Percentiles rank a stretch among this genome's conserved stretches.
Evolutionary conservation across 192 early-diverging fungal species (phyloP).

Genomic region (Pecoramyces ruminantium): DNA sequence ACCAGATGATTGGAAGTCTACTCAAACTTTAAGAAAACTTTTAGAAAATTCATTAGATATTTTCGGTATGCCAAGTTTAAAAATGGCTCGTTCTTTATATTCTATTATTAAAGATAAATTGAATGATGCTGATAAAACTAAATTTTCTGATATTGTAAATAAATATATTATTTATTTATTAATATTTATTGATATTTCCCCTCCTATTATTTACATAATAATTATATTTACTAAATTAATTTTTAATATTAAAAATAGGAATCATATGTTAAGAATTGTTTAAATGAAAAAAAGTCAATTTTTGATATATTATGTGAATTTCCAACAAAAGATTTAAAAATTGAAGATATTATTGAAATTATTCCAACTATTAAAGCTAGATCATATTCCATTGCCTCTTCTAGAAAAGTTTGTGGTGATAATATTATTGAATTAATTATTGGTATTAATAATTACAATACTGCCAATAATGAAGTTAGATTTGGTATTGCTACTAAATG

Average conservation of each 20-base stretch:
- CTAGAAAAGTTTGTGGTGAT: conserved; percentile 26
- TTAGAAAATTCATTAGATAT: conserved; percentile 65
- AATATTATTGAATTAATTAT: background rate
- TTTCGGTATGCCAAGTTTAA: conserved; percentile 20
- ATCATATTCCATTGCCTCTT: conserved; percentile 96
- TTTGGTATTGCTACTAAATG: background rate
- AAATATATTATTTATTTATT: background rate
- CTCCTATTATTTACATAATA: background rate
- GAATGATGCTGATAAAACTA: background rate
- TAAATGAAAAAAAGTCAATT: background rate
- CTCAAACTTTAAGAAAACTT: conserved; percentile 54
- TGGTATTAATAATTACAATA: background rate
- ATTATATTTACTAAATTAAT: no score
- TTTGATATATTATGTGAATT: conserved; percentile 69
- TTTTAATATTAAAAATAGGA: background rate
- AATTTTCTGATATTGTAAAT: background rate
- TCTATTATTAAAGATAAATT: background rate
- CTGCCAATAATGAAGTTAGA: background rate
- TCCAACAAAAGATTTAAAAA: conserved; percentile 54
- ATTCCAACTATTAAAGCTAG: conserved; percentile 85
- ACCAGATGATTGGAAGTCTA: conserved; percentile 25
- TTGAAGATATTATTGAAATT: conserved; percentile 50
- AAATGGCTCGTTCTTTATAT: background rate
- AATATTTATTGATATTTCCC: background rate
- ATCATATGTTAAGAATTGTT: background rate